These are phyloP conservation scores for Taiwanofungus camphoratus DNA, from an alignment of 1,284 basidiomycete genomes.

Conservation along the genomic window DNA sequence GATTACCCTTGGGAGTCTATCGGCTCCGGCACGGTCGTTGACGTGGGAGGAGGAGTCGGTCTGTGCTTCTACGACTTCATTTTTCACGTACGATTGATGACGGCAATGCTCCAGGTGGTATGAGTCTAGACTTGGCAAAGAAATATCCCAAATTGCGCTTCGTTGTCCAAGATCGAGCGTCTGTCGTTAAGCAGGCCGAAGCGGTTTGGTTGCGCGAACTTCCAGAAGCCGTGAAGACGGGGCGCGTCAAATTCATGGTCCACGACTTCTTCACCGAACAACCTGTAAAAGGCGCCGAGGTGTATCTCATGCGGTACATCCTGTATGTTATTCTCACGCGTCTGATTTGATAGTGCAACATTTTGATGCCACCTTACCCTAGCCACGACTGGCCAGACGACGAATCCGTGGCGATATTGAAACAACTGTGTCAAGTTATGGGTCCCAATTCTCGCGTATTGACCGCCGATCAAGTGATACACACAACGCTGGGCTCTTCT, in stretches of 20 bases:
- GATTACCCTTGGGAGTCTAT: conserved; percentile 17
- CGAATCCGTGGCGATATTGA: conserved; percentile 10
- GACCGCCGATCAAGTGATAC: conserved; percentile 7
- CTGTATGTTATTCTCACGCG: conserved; percentile 16
- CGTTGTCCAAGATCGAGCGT: conserved; percentile 18
- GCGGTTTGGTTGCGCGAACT: conserved; percentile 11
- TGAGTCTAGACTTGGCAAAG: conserved; percentile 10
- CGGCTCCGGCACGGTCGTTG: conserved; percentile 10
- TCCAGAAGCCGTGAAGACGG: conserved; percentile 5
- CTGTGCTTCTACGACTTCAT: neutral
- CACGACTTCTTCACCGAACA: conserved; percentile 30
- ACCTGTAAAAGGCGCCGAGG: conserved; percentile 22
- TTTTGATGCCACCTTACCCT: neutral
- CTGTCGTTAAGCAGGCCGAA: conserved; percentile 12
- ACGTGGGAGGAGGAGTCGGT: conserved; percentile 20
- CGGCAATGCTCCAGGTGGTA: neutral
- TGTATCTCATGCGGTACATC: conserved; percentile 25
- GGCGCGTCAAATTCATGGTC: conserved; percentile 11
- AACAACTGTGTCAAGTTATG: conserved; percentile 7
- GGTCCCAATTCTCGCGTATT: conserved; percentile 11
- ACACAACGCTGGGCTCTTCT: conserved; percentile 11
- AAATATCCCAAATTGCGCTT: conserved; percentile 14
- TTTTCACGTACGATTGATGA: neutral
- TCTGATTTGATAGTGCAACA: neutral
- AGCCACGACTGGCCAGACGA: conserved; percentile 17